A percentile compares a stretch with the other conserved stretches of the same genome.
phyloP scores from a whole-genome alignment of 2,329 filamentous ascomycete genomes.

The Macrophomina phaseolina region DNA sequence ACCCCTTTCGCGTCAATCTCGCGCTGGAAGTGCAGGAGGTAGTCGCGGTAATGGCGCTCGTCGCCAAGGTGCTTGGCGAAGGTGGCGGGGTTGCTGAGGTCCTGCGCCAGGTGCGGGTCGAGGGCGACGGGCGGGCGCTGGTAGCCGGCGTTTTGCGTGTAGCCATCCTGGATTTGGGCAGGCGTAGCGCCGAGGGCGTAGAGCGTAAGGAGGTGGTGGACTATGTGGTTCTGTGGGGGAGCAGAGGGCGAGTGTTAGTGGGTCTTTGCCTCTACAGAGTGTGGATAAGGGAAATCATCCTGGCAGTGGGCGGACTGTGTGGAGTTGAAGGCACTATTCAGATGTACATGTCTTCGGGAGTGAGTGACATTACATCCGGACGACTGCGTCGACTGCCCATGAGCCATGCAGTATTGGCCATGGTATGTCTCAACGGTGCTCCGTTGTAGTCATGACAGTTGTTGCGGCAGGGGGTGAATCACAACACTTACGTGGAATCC shows the following conservation, averaged over 20 bases:
- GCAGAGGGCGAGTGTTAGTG: not conserved
- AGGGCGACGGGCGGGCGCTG: slow-evolving; percentile 62
- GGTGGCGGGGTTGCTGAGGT: slow-evolving; percentile 61
- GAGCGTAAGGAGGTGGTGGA: slow-evolving; percentile 76
- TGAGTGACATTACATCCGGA: no score
- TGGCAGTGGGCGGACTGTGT: not conserved
- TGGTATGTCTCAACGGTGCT: no score
- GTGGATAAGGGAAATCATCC: not conserved
- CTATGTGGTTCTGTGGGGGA: slow-evolving; percentile 68
- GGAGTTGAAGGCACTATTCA: no score
- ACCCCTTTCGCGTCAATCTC: slow-evolving; percentile 72
- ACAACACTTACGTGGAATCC: slow-evolving; percentile 68
- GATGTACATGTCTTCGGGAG: no score
- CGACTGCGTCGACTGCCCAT: no score
- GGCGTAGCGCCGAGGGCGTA: slow-evolving; percentile 75
- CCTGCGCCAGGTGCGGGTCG: slow-evolving; percentile 58
- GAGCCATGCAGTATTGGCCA: no score
- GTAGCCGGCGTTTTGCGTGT: slow-evolving; percentile 68
- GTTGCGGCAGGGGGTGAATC: no score
- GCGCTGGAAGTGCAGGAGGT: slow-evolving; percentile 74
- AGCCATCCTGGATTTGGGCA: slow-evolving; percentile 66
- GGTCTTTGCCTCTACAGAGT: not conserved
- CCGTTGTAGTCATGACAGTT: no score
- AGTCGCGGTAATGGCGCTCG: slow-evolving; percentile 71
- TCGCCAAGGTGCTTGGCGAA: slow-evolving; percentile 69